phyloP scores from a whole-genome alignment of 1,284 basidiomycete species.

The Rhodotorula sp. region DNA sequence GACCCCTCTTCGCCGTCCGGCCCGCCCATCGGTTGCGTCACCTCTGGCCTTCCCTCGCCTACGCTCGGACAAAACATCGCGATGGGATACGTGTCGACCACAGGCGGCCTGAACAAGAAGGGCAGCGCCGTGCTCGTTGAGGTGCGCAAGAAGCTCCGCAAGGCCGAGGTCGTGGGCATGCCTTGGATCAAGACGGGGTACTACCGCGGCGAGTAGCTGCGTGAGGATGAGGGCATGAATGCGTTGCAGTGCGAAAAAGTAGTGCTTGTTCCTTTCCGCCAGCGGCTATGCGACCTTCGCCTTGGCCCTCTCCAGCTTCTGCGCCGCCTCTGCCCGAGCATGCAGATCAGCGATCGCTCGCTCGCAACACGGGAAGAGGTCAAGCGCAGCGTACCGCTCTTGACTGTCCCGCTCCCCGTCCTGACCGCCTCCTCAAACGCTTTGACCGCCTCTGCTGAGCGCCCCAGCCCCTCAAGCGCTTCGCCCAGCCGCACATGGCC shows the following conservation, averaged over 20 bases:
- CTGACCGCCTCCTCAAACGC: constrained; percentile 36
- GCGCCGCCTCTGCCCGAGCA: constrained; percentile 23
- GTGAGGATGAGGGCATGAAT: background rate
- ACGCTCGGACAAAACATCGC: constrained; percentile 88
- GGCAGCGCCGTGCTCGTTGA: constrained; percentile 79
- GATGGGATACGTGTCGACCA: constrained; percentile 79
- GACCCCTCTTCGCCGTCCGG: constrained; percentile 59
- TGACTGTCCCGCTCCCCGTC: constrained; percentile 23
- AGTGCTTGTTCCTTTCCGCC: background rate
- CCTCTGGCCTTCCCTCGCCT: constrained; percentile 94
- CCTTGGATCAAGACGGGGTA: constrained; percentile 71
- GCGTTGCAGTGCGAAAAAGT: background rate
- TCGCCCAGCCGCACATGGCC: constrained; percentile 42
- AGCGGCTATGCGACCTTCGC: constrained; percentile 9
- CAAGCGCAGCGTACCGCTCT: constrained; percentile 17
- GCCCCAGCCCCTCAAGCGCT: constrained; percentile 25
- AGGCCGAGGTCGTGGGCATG: constrained; percentile 71
- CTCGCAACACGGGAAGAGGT: background rate
- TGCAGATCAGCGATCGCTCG: too few relatives aligned
- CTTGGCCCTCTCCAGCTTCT: constrained; percentile 21
- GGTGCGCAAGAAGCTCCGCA: constrained; percentile 69
- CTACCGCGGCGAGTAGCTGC: constrained; percentile 58
- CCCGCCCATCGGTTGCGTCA: constrained; percentile 69
- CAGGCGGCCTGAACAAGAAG: constrained; percentile 82
- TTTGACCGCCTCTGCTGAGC: constrained; percentile 18